phyloP scores from a whole-genome alignment of 2,329 filamentous ascomycete genomes.

The Blastomyces gilchristii region DNA sequence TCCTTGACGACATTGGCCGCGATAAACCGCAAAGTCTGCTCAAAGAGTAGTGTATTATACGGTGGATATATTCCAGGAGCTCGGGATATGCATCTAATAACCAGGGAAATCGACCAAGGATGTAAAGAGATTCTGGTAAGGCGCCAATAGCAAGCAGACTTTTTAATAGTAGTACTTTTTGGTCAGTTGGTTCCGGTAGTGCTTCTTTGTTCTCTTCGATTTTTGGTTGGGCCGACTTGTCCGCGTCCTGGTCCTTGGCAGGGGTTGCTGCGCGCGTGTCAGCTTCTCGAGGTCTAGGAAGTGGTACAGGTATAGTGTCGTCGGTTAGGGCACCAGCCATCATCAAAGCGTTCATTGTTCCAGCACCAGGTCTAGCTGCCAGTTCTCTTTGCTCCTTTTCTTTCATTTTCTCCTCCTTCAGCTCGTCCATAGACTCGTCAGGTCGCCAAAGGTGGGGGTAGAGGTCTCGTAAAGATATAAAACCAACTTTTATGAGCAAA shows the following conservation, averaged over 20 bases:
- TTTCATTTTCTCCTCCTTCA: conserved; percentile 59
- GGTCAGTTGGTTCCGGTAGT: conserved; percentile 67
- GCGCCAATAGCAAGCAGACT: conserved; percentile 85
- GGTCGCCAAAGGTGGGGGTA: conserved; percentile 84
- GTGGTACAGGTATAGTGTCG: conserved; percentile 53
- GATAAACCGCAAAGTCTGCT: conserved; percentile 57
- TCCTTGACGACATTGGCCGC: conserved; percentile 37
- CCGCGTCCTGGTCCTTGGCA: conserved; percentile 44
- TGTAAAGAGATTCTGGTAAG: conserved; percentile 82
- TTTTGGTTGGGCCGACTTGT: conserved; percentile 31
- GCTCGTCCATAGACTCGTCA: conserved; percentile 69
- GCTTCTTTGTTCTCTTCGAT: conserved; percentile 37
- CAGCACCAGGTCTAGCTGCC: conserved; percentile 57
- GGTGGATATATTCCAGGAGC: conserved; percentile 68
- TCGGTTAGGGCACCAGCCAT: conserved; percentile 80
- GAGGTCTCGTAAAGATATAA: conserved; percentile 81
- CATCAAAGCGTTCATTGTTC: conserved; percentile 68
- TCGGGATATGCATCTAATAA: conserved; percentile 76
- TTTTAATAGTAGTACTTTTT: conserved; percentile 76
- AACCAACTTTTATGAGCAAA: conserved; percentile 90
- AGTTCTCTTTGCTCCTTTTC: conserved; percentile 71
- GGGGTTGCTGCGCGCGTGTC: conserved; percentile 43
- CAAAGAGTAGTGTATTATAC: conserved; percentile 72
- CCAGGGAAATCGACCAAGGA: conserved; percentile 88
- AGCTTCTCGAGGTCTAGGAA: conserved; percentile 42